Conservation (phyloP, 1,139 yeast species). For the Meyerozyma athensensis region DNA sequence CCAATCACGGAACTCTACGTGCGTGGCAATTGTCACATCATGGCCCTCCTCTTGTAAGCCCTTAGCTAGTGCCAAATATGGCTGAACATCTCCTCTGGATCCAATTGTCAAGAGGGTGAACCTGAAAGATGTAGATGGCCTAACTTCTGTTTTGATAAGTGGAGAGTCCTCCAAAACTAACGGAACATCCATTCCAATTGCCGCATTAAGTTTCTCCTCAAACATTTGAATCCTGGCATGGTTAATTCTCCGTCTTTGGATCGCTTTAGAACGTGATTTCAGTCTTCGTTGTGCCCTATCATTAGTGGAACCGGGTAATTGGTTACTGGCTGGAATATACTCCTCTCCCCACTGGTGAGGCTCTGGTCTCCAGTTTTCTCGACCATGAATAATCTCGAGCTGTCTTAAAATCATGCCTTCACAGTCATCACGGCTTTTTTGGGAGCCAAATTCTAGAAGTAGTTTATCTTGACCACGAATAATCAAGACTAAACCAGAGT, state of each 20-base stretch:
- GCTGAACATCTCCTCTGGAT: slow-evolving; percentile 94
- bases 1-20: slow-evolving; percentile 75
- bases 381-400: slow-evolving; percentile 36
- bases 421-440: slow-evolving; percentile 71
- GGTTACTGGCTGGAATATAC: background rate
- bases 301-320: slow-evolving; percentile 6
- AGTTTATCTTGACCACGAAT: slow-evolving; percentile 75
- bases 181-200: slow-evolving; percentile 63
- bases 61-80: slow-evolving; percentile 84
- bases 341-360: slow-evolving; percentile 28
- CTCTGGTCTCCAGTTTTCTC: slow-evolving; percentile 23
- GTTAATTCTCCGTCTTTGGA: slow-evolving; percentile 25
- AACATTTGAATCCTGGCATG: slow-evolving; percentile 55
- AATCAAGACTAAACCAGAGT: slow-evolving; percentile 63
- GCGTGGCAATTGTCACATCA: slow-evolving; percentile 78
- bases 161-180: slow-evolving; percentile 65
- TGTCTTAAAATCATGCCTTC: slow-evolving; percentile 48
- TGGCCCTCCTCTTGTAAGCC: slow-evolving; percentile 81
- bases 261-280: slow-evolving; percentile 5
- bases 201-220: slow-evolving; percentile 55
- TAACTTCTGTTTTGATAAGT: slow-evolving; percentile 45
- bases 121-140: slow-evolving; percentile 49
- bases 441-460: slow-evolving; percentile 66
- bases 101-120: slow-evolving; percentile 85
- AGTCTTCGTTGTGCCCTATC: slow-evolving; percentile 12